phyloP scores from a whole-genome alignment of 768 basidiomycete species.

The Clathrus columnatus region DNA sequence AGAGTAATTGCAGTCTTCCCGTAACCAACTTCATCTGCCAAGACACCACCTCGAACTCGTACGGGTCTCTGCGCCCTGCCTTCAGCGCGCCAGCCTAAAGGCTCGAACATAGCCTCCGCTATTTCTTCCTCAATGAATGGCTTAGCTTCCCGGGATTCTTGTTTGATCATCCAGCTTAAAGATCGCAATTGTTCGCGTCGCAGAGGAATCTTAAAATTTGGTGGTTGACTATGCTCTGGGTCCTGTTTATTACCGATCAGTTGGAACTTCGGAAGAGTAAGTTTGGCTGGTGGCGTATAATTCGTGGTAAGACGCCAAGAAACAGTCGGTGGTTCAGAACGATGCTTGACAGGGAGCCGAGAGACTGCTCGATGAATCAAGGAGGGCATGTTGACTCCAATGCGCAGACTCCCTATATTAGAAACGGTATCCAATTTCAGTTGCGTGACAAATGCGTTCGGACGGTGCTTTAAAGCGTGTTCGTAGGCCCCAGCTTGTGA shows the following conservation, averaged over 20 bases:
- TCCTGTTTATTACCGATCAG: constrained; percentile 73
- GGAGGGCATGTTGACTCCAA: constrained; percentile 83
- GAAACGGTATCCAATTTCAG: constrained; percentile 51
- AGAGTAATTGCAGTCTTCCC: constrained; percentile 95
- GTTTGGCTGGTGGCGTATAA: constrained; percentile 55
- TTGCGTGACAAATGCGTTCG: constrained; percentile 80
- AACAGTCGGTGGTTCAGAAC: constrained; percentile 38
- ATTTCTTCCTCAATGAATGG: constrained; percentile 93
- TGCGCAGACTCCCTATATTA: constrained; percentile 60
- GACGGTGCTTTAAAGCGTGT: constrained; percentile 76
- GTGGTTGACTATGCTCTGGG: constrained; percentile 63
- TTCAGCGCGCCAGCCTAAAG: constrained; percentile 91
- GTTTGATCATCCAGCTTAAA: constrained; percentile 83
- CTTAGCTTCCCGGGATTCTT: constrained; percentile 53
- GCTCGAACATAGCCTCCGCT: constrained; percentile 77
- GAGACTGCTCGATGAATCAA: constrained; percentile 80
- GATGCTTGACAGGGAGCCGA: constrained; percentile 54
- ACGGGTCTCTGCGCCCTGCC: constrained; percentile 76
- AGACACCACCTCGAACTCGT: constrained; percentile 75
- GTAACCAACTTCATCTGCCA: constrained; percentile 95
- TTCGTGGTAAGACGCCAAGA: constrained; percentile 82
- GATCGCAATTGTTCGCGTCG: constrained; percentile 86
- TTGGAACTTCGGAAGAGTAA: constrained; percentile 53
- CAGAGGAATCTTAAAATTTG: constrained; percentile 64
- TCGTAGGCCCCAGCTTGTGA: constrained; percentile 86